Base-by-base conservation (phyloP, 352 stramenopile genomes). In the Nothophytophthora sp. region DNA sequence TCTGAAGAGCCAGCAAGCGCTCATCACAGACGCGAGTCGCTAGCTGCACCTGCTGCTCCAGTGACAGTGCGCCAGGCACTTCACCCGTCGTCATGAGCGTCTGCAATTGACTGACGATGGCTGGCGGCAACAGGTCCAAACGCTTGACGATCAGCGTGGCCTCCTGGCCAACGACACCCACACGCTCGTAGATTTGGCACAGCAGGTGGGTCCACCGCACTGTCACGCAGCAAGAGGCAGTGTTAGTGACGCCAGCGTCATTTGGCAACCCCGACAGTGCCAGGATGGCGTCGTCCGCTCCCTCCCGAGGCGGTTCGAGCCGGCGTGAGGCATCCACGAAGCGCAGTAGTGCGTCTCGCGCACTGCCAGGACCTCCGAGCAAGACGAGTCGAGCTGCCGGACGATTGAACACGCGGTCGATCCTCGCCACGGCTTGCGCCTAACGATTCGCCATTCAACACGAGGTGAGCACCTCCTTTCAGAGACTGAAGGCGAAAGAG, bases 1-100 rank as follows among this genome's bases (percentile, higher is more conserved):
- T 54, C 24, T 86, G 77, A 2, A 91, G 29, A 10, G 71, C 75
- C 4, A 89, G 37, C 10, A 92, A 36, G 0, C 74, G 67, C 47
- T 92, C 82, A 32, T 92, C 76, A 12, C 73, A 73, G 4, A 92
- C 77, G 3, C 62, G 56, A 1, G 64, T 82, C 4, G 77, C 76
- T 6, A 92, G 37, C 8, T 77, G 59, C 22, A 88, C 80, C 38
- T 92, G 82, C 3, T 92, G 80, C 30, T 88, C 75, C 0, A 89
- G 43, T 0, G 76, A 60, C 41, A 92, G 79, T 2, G 58, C 49
- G 1, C 76, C 71, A 4, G 82, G 65, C 2, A 91, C 73, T 63
- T 91, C 82, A 13, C 82, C 77, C 5, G 70, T 71, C 1, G 68
- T 46, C 41, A 90, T 71, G 5, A 92, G 53, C 10, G 50, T 54